phyloP scores from a whole-genome alignment of 2,329 filamentous ascomycete species.

The Calonectria leucothoes region DNA sequence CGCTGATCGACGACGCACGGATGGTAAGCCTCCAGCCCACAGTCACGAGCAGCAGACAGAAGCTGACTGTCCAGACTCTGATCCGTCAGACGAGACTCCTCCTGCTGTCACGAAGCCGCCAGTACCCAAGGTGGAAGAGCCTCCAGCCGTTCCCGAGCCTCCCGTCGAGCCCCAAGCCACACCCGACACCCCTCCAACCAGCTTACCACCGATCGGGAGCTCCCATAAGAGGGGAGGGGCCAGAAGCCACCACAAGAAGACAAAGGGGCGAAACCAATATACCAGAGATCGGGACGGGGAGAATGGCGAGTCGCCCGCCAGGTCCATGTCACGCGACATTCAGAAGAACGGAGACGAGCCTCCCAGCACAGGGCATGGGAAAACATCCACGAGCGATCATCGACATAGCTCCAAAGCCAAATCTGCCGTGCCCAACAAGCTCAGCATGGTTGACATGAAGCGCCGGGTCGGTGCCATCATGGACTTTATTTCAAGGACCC shows the following conservation, averaged over 20 bases:
- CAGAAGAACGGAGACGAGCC: constrained; percentile 51
- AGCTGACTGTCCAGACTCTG: constrained; percentile 67
- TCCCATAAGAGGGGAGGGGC: constrained; percentile 69
- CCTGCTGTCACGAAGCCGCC: constrained; percentile 53
- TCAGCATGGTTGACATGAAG: constrained; percentile 90
- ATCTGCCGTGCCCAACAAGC: constrained; percentile 69
- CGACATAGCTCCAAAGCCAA: constrained; percentile 68
- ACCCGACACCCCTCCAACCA: constrained; percentile 56
- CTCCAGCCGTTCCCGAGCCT: constrained; percentile 42
- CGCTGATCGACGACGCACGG: constrained; percentile 81
- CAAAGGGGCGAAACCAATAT: constrained; percentile 83
- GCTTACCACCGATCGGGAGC: constrained; percentile 57
- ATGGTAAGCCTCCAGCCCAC: constrained; percentile 68
- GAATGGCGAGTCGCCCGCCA: constrained; percentile 66
- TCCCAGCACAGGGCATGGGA: constrained; percentile 48
- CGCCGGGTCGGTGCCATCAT: constrained; percentile 85
- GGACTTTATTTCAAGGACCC: constrained; percentile 89
- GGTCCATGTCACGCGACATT: constrained; percentile 65
- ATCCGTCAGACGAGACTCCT: constrained; percentile 76
- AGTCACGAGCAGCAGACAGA: neutral
- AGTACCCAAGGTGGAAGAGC: constrained; percentile 45
- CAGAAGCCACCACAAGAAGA: constrained; percentile 73
- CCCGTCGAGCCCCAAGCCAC: constrained; percentile 43
- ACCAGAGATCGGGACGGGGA: constrained; percentile 77
- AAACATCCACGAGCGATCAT: constrained; percentile 54